phyloP scores from a whole-genome alignment of 768 basidiomycete genomes.

The Mycena venus region DNA sequence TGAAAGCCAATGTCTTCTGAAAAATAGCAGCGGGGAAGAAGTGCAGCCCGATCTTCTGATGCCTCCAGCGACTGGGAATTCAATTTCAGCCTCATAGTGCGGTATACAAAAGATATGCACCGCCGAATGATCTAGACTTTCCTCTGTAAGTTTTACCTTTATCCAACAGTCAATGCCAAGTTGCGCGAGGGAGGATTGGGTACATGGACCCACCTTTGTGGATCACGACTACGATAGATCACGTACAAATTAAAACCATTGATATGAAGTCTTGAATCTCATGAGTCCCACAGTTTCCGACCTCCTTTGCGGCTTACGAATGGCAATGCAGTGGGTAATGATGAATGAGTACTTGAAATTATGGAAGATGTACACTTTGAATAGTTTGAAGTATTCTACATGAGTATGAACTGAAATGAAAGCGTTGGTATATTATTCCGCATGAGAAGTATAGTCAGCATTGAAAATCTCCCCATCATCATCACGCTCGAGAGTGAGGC shows the following conservation, averaged over 20 bases:
- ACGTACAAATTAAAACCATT: background rate
- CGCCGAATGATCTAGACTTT: background rate
- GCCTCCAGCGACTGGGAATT: too few relatives aligned
- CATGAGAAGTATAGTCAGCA: background rate
- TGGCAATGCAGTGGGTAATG: background rate
- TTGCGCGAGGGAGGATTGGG: conserved; percentile 25
- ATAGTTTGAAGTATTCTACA: background rate
- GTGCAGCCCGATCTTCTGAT: too few relatives aligned
- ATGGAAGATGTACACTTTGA: background rate
- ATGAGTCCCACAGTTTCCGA: background rate
- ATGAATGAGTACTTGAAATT: background rate
- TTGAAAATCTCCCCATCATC: background rate
- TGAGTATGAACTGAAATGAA: background rate
- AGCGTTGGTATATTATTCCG: background rate
- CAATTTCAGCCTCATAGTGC: too few relatives aligned
- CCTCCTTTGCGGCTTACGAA: background rate
- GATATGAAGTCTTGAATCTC: background rate
- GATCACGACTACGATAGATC: conserved; percentile 36
- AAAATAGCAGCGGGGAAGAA: too few relatives aligned
- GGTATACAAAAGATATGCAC: background rate
- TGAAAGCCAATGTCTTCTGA: too few relatives aligned
- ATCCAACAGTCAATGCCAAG: conserved; percentile 26
- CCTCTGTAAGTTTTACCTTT: conserved; percentile 9
- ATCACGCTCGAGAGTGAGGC: background rate
- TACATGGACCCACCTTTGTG: conserved; percentile 27